Base-by-base conservation (phyloP, 345 rosid genomes). In the Eucalyptus pauciflora region DNA sequence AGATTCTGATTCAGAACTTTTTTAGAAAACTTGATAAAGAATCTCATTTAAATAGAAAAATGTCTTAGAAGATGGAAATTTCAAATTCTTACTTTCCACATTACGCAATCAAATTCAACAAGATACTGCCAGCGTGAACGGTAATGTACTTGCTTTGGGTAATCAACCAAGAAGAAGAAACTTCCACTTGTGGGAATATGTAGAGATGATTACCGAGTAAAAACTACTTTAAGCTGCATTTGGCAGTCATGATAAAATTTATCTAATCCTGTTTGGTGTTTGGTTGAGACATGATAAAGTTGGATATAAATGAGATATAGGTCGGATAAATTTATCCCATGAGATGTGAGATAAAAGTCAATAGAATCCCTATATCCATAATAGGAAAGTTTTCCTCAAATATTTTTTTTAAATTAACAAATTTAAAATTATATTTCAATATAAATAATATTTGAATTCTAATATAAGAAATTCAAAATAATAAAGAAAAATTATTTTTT, bases 61-160 rank as follows among this genome's bases (percentile, higher is more conserved):
- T 58, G 64, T 25, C 64, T 58, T 25, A 58, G 14, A 58, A 24
- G n/a, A 58, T 58, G 62, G 64, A 25, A 58, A 58, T 58, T 58
- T 25, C 64, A 2, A 58, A 25, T 3, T 58, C 64, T 58, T 25
- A 10, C 13, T 17, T 25, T 58, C 64, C 2, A 58, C 64, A 0
- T 11, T 1, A 0, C 0, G n/a, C 64, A 25, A 0, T 58, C 64
- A 25, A 58, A 24, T 58, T 58, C n/a, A 25, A 27, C 0, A 58
- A 58, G 64, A 58, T 25, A 58, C 0, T 11, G 64, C 64, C 1
- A 0, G 64, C 13, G 14, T 25, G 14, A 58, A 58, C 14, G 0
- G 29, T 25, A 10, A 24, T 58, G 64, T 11, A 10, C 64, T 5
- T 25, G 64, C 27, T 25, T 58, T 58, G 64, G 64, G 3, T 25